Base-by-base conservation (phyloP, 2,329 filamentous ascomycete genomes). In the Penicillium sp. region DNA sequence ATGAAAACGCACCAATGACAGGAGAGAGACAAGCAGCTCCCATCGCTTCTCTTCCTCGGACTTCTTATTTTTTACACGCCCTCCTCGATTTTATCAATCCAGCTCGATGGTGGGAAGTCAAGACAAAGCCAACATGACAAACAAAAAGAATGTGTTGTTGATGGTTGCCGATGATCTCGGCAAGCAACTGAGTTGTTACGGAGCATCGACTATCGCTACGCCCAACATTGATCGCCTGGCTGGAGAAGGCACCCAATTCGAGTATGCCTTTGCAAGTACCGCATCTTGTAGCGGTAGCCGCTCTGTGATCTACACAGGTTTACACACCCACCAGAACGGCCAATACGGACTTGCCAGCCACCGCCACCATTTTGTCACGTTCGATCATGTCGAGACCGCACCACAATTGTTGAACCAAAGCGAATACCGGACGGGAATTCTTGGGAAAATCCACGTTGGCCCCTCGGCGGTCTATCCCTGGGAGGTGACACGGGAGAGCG, bases 391-490 rank as follows among this genome's bases (percentile, higher is more conserved):
- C 27, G 71, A 80, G 43, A 77, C 76, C 0, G 64, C 67, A 0
- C 79, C 79, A 1, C 38, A 55, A 0, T 52, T 79, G 0, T 72
- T 82, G 56, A 71, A 71, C 16, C 49, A 62, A 2, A 57, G 65
- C 1, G 78, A 76, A 1, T 79, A 80, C 56, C 71, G 67, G 42
- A 81, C 79, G 0, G 79, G 77, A 0, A 76, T 82, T 21, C 63
- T 81, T 2, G 77, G 77, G 2, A 81, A 82, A 59, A 66, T 81
- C 0, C 80, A 82, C 44, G 79, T 81, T 10, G 77, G 77, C 0
- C 78, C 78, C 0, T 42, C 48, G 0, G 45, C 47, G 1, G 67
- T 68, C 0, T 81, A 80, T 52, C 75, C 75, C 0, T 81, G 78
- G 78, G 62, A 77, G 40, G 59, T 71, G 11, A 49, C 64, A n/a